A percentile compares a stretch with the other conserved stretches of the same genome.
Conservation (phyloP, 2,329 filamentous ascomycete species). For the Clonostachys chloroleuca region DNA sequence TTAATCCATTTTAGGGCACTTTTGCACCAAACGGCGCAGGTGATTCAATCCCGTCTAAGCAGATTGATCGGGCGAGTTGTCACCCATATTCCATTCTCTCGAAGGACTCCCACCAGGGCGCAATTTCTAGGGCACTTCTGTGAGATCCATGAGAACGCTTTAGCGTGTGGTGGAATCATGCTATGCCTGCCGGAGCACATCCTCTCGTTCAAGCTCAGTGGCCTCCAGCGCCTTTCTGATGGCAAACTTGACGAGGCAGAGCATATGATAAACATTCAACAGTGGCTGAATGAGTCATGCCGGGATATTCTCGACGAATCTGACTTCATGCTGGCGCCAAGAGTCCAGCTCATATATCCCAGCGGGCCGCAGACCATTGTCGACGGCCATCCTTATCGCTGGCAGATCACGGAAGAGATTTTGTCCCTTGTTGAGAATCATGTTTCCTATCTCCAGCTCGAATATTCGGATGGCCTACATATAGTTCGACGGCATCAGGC, state of each 20-base stretch:
- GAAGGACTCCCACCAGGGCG: slow-evolving; percentile 32
- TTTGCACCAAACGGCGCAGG: slow-evolving; percentile 50
- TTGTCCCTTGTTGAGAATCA: slow-evolving; percentile 25
- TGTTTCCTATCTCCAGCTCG: slow-evolving; percentile 31
- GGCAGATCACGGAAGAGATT: slow-evolving; percentile 31
- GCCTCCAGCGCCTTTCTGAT: slow-evolving; percentile 31
- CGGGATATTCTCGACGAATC: slow-evolving; percentile 59
- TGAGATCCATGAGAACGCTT: slow-evolving; percentile 28
- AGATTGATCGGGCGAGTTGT: slow-evolving; percentile 47
- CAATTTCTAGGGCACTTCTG: slow-evolving; percentile 19
- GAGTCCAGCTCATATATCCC: slow-evolving; percentile 58
- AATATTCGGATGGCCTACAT: slow-evolving; percentile 18
- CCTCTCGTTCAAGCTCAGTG: slow-evolving; percentile 57
- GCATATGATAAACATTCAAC: slow-evolving; percentile 45
- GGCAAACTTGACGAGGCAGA: slow-evolving; percentile 24
- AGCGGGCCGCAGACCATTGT: slow-evolving; percentile 45
- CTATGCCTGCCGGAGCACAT: slow-evolving; percentile 59
- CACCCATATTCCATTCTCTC: slow-evolving; percentile 52
- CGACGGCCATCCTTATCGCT: slow-evolving; percentile 49
- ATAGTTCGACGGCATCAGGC: slow-evolving; percentile 14
- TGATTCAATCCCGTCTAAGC: slow-evolving; percentile 45
- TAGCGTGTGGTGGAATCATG: slow-evolving; percentile 43
- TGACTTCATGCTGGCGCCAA: slow-evolving; percentile 54
- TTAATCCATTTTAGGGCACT: slow-evolving; percentile 28
- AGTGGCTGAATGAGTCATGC: slow-evolving; percentile 37